Percentiles rank a stretch among this genome's conserved stretches.
phyloP scores from a whole-genome alignment of 768 basidiomycete genomes.

The Kwoniella bestiolae region DNA sequence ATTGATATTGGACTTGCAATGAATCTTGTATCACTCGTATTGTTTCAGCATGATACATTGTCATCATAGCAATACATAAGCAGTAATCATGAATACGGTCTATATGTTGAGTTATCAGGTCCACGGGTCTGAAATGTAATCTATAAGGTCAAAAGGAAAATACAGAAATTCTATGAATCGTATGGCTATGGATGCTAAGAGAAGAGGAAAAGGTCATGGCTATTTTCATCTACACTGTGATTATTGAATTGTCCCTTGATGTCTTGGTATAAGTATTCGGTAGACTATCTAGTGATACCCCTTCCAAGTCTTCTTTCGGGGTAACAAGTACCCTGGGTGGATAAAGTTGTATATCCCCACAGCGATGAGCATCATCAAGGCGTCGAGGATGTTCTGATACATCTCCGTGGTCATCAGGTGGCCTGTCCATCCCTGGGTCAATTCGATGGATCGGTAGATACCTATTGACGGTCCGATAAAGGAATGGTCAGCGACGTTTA shows the following conservation, averaged over 20 bases:
- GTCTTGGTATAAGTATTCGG: no score
- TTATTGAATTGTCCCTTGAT: no score
- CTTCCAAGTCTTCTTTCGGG: conserved; percentile 28
- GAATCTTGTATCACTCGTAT: neutral
- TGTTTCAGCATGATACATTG: no score
- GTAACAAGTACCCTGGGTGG: conserved; percentile 41
- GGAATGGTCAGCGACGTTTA: neutral
- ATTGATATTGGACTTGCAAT: no score
- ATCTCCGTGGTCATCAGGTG: conserved; percentile 28
- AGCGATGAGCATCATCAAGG: conserved; percentile 50
- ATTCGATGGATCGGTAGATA: conserved; percentile 41
- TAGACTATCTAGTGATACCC: conserved; percentile 42
- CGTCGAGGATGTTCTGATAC: conserved; percentile 37
- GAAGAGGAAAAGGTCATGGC: no score
- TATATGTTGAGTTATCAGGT: no score
- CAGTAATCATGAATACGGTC: no score
- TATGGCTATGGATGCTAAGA: neutral
- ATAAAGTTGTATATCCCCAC: conserved; percentile 46
- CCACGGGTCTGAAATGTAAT: no score
- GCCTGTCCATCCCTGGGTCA: conserved; percentile 36
- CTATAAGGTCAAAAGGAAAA: no score
- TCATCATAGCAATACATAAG: no score
- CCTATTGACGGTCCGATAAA: conserved; percentile 10
- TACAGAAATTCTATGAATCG: neutral
- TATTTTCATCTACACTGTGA: no score